Evolutionary conservation across 306 rosid genomes (phyloP), one percentile per base, ranked within the genome.

Genomic region (Geum urbanum): DNA sequence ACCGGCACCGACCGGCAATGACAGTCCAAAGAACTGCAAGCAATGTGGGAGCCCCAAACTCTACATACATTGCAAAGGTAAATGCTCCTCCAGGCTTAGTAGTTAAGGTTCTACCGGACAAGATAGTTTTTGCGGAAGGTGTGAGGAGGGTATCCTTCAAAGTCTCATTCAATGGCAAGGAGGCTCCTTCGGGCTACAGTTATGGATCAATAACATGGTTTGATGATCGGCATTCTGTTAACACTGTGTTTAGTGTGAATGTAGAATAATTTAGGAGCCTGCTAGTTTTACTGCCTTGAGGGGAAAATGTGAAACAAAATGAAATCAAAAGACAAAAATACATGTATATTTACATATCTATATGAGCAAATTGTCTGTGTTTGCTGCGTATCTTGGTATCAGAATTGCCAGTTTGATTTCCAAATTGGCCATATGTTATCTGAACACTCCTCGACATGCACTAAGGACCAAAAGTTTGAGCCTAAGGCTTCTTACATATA

Each of bases 161-260:
- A 58, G 89, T 94, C 51, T 85, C 90, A 35, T 90, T 94, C 64
- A 69, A 69, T 59, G 88, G 84, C 37, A 86, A 83, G 88, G 77
- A 83, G 15, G 90, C 97, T 32, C 46, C 7, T 24, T 69, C 51
- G 20, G 98, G 98, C 73, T 94, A 94, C 87, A 88, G 82, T 71
- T 90, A 84, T 73, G 98, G 98, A 54, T 75, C 97, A 45, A 70
- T 94, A 77, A 83, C 85, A 35, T 94, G 95, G 98, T 70, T 78
- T 74, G 91, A 88, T 72, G 94, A 84, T 71, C 66, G 76, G 44
- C 91, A 90, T 67, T 80, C 85, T 8, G 97, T 94, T 46, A 86
- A 80, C 18, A 82, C 91, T 15, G 83, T 84, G 2, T 94, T 86
- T 70, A 79, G 88, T 37, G 92, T 90, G 76, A 85, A 87, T 74